A percentile compares a stretch with the other conserved stretches of the same genome.
These are phyloP conservation scores for Zymoseptoria passerinii DNA, from an alignment of 2,329 filamentous ascomycete genomes.

Conservation along the genomic window DNA sequence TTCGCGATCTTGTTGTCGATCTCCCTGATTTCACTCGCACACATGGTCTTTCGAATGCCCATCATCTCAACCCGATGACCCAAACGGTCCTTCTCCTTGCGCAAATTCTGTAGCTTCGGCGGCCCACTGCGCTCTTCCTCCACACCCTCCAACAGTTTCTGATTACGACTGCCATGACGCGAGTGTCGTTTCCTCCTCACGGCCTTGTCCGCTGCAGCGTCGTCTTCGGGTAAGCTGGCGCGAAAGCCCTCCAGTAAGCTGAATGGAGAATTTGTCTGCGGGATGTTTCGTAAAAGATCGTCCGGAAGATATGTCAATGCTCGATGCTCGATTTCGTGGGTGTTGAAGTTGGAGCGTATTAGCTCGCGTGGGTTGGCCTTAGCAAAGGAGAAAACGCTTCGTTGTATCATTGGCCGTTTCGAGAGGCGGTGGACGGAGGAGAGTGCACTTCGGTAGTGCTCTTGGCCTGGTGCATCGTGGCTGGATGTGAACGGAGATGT, in stretches of 20 bases:
- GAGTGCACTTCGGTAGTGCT: conserved; percentile 79
- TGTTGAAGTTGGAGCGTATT: conserved; percentile 83
- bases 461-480: conserved; percentile 40
- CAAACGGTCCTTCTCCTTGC: conserved; percentile 70
- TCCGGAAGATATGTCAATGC: conserved; percentile 83
- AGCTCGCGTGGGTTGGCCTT: conserved; percentile 89
- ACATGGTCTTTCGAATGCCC: conserved; percentile 92
- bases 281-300: conserved; percentile 81
- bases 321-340: conserved; percentile 86
- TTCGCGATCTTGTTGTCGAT: conserved; percentile 97
- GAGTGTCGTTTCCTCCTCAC: conserved; percentile 57
- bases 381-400: conserved; percentile 83
- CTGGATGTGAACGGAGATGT: conserved; percentile 34
- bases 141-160: conserved; percentile 60
- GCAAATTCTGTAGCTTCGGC: conserved; percentile 62
- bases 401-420: conserved; percentile 72
- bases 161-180: conserved; percentile 57
- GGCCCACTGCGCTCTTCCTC: conserved; percentile 53
- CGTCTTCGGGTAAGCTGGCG: conserved; percentile 70
- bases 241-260: conserved; percentile 96
- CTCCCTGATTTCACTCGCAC: conserved; percentile 87
- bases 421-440: conserved; percentile 83
- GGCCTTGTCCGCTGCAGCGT: conserved; percentile 28
- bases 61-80: conserved; percentile 86
- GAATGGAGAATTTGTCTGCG: conserved; percentile 76